A percentile compares a stretch with the other conserved stretches of the same genome.
Evolutionary conservation across 2,329 filamentous ascomycete genomes (phyloP).

Genomic region (Aspergillus flavus): DNA sequence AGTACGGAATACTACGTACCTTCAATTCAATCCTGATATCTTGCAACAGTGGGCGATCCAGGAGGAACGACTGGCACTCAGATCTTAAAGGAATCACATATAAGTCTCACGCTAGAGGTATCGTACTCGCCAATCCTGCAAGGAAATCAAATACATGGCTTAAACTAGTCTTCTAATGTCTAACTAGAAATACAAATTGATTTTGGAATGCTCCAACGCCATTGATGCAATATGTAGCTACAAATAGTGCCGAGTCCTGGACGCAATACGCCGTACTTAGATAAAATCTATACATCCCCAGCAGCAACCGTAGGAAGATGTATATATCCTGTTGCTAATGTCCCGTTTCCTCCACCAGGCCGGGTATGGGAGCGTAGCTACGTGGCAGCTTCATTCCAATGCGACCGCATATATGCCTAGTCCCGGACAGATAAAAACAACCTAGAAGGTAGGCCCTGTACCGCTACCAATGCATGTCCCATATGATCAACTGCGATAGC

Average conservation of each 20-base stretch:
- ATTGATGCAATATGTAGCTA: slow-evolving; percentile 12
- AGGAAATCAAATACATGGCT: not conserved
- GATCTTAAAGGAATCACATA: not conserved
- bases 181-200: slow-evolving; percentile 1
- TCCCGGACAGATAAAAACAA: slow-evolving; percentile 10
- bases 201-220: slow-evolving; percentile 10
- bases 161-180: not conserved
- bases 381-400: slow-evolving; percentile 10
- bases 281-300: slow-evolving; percentile 16
- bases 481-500: slow-evolving; percentile 21
- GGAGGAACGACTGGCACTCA: not conserved
- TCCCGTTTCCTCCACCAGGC: slow-evolving; percentile 1
- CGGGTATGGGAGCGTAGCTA: slow-evolving; percentile 12
- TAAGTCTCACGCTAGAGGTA: not conserved
- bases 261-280: slow-evolving; percentile 12
- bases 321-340: not conserved
- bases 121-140: not conserved
- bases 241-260: slow-evolving; percentile 10
- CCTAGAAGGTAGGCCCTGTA: slow-evolving; percentile 6
- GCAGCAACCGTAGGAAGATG: not conserved
- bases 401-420: slow-evolving; percentile 13
- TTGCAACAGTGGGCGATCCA: not conserved
- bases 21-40: not conserved
- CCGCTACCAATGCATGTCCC: slow-evolving; percentile 36
- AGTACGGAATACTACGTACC: not conserved